Evolutionary conservation across 1,284 basidiomycete genomes (phyloP).

Genomic region (Austroboletus niveus): DNA sequence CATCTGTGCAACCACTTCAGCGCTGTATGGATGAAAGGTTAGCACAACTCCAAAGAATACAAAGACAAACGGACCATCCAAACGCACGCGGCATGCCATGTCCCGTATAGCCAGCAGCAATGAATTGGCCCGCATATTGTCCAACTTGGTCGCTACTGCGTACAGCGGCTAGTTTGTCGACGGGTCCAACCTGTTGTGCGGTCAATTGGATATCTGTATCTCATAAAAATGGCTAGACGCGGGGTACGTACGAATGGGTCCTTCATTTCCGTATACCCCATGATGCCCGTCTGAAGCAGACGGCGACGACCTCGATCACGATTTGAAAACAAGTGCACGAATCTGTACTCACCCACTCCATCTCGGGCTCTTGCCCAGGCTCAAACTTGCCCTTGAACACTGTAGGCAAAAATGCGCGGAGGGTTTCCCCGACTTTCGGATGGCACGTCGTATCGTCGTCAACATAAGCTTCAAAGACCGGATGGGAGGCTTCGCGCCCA

Average conservation of each 20-base stretch:
- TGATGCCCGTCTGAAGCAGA: slow-evolving; percentile 67
- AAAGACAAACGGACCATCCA: slow-evolving; percentile 41
- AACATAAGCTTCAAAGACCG: slow-evolving; percentile 49
- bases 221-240: background rate
- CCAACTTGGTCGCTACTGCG: slow-evolving; percentile 14
- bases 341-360: slow-evolving; percentile 65
- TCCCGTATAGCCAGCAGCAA: slow-evolving; percentile 73
- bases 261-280: slow-evolving; percentile 66
- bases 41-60: background rate
- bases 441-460: slow-evolving; percentile 64
- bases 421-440: slow-evolving; percentile 41
- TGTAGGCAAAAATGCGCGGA: slow-evolving; percentile 58
- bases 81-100: slow-evolving; percentile 82
- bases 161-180: slow-evolving; percentile 35
- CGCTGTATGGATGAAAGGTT: slow-evolving; percentile 41
- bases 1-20: slow-evolving; percentile 66
- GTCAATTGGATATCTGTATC: background rate
- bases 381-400: slow-evolving; percentile 58
- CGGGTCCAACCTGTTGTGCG: slow-evolving; percentile 58
- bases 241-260: slow-evolving; percentile 64
- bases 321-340: background rate
- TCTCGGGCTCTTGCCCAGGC: slow-evolving; percentile 49
- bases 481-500: slow-evolving; percentile 47
- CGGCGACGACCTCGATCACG: background rate
- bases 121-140: slow-evolving; percentile 58